Percentiles rank a stretch among this genome's conserved stretches.
These are phyloP conservation scores for Decorospora gaudefroyi DNA, from an alignment of 2,329 filamentous ascomycete species.

Conservation along the genomic window DNA sequence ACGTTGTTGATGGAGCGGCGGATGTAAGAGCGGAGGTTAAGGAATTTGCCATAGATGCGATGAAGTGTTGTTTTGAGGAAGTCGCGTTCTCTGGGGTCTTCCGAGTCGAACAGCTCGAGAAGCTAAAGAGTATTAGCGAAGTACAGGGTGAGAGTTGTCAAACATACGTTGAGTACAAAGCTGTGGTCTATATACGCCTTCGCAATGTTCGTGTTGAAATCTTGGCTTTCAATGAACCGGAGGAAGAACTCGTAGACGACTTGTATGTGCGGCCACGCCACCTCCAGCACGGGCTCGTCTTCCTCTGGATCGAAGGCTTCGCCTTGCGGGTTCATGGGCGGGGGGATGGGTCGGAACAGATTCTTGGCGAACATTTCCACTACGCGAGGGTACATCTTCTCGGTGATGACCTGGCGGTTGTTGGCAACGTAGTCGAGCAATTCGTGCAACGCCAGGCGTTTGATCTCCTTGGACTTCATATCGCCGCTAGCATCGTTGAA, in stretches of 20 bases:
- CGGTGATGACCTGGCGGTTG: constrained; percentile 96
- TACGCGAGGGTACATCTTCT: constrained; percentile 97
- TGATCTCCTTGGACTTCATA: constrained; percentile 99
- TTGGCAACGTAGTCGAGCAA: constrained; percentile 97
- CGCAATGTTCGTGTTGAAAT: constrained; percentile 99
- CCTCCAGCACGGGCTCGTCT: constrained; percentile 95
- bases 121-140: constrained; percentile 58
- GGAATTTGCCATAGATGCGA: constrained; percentile 97
- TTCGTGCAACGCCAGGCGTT: constrained; percentile 92
- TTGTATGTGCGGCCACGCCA: constrained; percentile 98
- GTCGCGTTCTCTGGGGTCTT: constrained; percentile 93
- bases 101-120: constrained; percentile 97
- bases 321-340: constrained; percentile 95
- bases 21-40: constrained; percentile 96
- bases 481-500: constrained; percentile 98
- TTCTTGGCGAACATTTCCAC: constrained; percentile 99
- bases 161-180: constrained; percentile 78
- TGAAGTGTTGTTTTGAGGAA: constrained; percentile 98
- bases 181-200: constrained; percentile 98
- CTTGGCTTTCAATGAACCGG: constrained; percentile 97
- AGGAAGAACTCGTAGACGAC: constrained; percentile 99
- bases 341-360: constrained; percentile 93
- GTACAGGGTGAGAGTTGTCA: not conserved
- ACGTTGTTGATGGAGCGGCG: constrained; percentile 99
- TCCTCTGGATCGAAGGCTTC: constrained; percentile 99